Percentiles rank a stretch among this genome's conserved stretches.
phyloP scores from a whole-genome alignment of 108 stramenopile species.

The Seminavis robusta region DNA sequence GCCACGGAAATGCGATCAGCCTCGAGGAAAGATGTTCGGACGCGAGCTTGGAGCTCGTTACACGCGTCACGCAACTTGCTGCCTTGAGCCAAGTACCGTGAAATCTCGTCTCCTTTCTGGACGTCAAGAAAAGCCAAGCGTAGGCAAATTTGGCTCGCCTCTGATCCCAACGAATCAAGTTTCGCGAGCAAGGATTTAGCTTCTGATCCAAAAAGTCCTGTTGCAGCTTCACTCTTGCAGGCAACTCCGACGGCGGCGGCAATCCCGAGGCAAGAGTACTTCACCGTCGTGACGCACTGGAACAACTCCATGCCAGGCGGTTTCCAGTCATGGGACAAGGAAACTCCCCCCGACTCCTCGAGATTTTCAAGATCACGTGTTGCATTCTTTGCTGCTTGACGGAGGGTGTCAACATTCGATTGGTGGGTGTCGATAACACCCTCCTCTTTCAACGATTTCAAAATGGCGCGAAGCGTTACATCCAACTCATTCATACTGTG shows the following conservation, averaged over 20 bases:
- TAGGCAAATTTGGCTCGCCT: conserved; percentile 38
- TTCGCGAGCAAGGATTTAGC: conserved; percentile 25
- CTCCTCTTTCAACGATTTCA: conserved; percentile 74
- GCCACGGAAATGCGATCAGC: conserved; percentile 36
- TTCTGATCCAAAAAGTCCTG: conserved; percentile 2
- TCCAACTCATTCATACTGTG: conserved; percentile 69
- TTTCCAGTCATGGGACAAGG: conserved; percentile 67
- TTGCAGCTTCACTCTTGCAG: conserved; percentile 12
- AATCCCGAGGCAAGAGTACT: conserved; percentile 65
- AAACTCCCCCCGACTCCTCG: conserved; percentile 52
- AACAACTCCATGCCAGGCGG: conserved; percentile 69
- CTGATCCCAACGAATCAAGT: conserved; percentile 30
- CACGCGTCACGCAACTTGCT: too few relatives aligned
- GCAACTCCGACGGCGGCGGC: conserved; percentile 61
- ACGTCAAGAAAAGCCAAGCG: conserved; percentile 46
- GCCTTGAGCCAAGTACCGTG: too few relatives aligned
- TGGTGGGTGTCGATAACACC: conserved; percentile 73
- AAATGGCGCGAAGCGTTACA: conserved; percentile 53
- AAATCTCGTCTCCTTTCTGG: conserved; percentile 9
- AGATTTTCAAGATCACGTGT: conserved; percentile 57
- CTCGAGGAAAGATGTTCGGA: conserved; percentile 21
- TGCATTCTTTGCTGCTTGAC: conserved; percentile 49
- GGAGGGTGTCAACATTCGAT: conserved; percentile 66
- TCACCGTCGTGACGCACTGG: conserved; percentile 54
- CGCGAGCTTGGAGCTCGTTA: too few relatives aligned